These are phyloP conservation scores for Trypanosoma vivax DNA, from an alignment of 208 protist genomes.

Conservation along the genomic window DNA sequence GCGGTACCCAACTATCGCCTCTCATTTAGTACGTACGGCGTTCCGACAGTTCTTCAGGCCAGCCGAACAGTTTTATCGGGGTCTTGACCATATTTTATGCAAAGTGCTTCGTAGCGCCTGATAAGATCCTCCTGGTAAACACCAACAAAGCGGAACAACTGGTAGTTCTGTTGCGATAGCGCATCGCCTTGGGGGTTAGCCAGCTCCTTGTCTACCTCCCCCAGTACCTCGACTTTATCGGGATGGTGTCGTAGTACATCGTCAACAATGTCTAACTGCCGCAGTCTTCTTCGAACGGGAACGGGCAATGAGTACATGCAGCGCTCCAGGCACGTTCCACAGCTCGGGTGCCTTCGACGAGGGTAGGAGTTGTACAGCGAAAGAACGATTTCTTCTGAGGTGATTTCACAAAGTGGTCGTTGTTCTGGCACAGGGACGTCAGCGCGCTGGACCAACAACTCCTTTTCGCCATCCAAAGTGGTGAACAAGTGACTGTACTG, in stretches of 20 bases:
- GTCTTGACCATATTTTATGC: constrained; percentile 17
- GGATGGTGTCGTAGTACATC: constrained; percentile 53
- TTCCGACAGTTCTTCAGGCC: neutral
- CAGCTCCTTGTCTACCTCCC: constrained; percentile 11
- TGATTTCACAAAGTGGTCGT: constrained; percentile 23
- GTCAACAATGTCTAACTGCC: constrained; percentile 48
- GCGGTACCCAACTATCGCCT: too few species aligned
- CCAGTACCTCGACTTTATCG: constrained; percentile 66
- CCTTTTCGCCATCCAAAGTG: constrained; percentile 18
- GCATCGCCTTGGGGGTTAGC: constrained; percentile 1
- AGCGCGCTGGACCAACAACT: constrained; percentile 58
- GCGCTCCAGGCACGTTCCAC: constrained; percentile 55
- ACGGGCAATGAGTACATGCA: constrained; percentile 34
- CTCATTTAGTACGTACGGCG: neutral
- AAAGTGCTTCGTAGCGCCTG: constrained; percentile 31
- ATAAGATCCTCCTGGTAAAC: constrained; percentile 56
- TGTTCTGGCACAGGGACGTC: constrained; percentile 36
- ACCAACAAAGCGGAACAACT: constrained; percentile 75
- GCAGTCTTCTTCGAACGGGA: constrained; percentile 30
- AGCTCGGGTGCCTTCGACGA: constrained; percentile 32
- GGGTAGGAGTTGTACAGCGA: constrained; percentile 55
- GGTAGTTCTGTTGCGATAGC: neutral
- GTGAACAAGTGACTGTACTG: constrained; percentile 22
- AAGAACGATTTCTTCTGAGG: constrained; percentile 64
- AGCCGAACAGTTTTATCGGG: constrained; percentile 10